Evolutionary conservation across 2,329 filamentous ascomycete species (phyloP).

Genomic region (Botrytis deweyae): DNA sequence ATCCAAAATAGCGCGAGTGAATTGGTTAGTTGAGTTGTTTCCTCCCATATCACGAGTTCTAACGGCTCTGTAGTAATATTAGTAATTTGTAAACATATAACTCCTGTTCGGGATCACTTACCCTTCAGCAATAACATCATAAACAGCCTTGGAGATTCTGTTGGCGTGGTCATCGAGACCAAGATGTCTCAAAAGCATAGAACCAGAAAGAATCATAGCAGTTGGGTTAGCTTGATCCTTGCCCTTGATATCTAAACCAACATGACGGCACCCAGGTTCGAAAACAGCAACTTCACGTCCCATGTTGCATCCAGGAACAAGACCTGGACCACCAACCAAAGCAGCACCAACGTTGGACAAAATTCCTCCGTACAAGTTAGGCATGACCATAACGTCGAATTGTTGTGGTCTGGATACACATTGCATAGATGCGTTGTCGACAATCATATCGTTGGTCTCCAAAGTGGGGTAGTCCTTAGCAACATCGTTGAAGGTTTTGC

Average conservation of each 20-base stretch:
- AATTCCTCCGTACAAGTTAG: constrained; percentile 98
- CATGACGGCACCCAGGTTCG: constrained; percentile 98
- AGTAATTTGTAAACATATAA: constrained; percentile 28
- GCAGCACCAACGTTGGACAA: constrained; percentile 98
- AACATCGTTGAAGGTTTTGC: constrained; percentile 91
- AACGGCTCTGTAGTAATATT: constrained; percentile 60
- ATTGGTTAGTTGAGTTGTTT: constrained; percentile 83
- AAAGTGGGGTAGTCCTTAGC: constrained; percentile 94
- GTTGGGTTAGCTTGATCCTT: constrained; percentile 99
- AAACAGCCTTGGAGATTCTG: constrained; percentile 87
- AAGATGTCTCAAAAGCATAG: constrained; percentile 96
- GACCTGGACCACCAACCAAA: constrained; percentile 92
- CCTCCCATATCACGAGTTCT: constrained; percentile 97
- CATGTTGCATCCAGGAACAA: constrained; percentile 99
- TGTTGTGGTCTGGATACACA: constrained; percentile 94
- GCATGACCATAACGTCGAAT: constrained; percentile 99
- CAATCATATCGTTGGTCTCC: constrained; percentile 98
- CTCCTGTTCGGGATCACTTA: constrained; percentile 49
- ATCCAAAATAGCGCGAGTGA: constrained; percentile 89
- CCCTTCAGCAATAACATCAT: constrained; percentile 82
- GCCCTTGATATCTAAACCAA: constrained; percentile 98
- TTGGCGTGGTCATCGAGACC: constrained; percentile 98
- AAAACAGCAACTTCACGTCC: constrained; percentile 97
- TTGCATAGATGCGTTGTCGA: constrained; percentile 99
- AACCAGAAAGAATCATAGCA: constrained; percentile 88